phyloP scores from a whole-genome alignment of 192 early-diverging fungal species.

The Coemansia sp. region DNA sequence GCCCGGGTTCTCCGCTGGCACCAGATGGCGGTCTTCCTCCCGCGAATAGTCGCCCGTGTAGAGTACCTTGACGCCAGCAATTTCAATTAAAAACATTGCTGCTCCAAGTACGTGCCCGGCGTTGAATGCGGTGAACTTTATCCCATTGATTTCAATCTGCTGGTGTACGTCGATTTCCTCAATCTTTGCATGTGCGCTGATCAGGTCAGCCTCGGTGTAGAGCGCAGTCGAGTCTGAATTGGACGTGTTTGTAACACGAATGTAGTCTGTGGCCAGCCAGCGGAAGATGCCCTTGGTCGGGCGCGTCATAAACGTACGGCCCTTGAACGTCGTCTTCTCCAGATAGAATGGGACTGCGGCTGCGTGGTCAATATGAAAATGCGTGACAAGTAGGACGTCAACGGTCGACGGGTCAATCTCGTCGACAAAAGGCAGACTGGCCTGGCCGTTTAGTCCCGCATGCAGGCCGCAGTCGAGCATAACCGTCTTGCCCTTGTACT shows the following conservation, averaged over 20 bases:
- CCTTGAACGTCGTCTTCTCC: conserved; percentile 96
- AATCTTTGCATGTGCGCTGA: conserved; percentile 79
- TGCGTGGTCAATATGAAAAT: conserved; percentile 96
- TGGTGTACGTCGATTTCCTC: conserved; percentile 97
- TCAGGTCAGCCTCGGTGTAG: conserved; percentile 87
- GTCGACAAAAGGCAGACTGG: conserved; percentile 93
- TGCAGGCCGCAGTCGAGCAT: conserved; percentile 98
- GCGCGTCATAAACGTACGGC: conserved; percentile 98
- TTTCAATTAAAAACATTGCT: conserved; percentile 94
- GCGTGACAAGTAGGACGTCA: conserved; percentile 90
- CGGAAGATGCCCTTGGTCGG: conserved; percentile 97
- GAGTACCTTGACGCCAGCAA: conserved; percentile 83
- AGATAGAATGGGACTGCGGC: conserved; percentile 95
- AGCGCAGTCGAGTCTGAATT: conserved; percentile 70
- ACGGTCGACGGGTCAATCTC: conserved; percentile 84
- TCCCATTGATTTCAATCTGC: conserved; percentile 90
- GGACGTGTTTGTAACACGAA: conserved; percentile 69
- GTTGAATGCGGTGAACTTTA: conserved; percentile 93
- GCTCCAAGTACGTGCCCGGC: conserved; percentile 98
- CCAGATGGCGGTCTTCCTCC: conserved; percentile 97
- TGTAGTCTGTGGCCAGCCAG: conserved; percentile 93
- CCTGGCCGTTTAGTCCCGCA: conserved; percentile 87
- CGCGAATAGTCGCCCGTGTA: conserved; percentile 99
- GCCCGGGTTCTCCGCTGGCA: conserved; percentile 90
- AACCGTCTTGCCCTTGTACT: conserved; percentile 95